phyloP scores from a whole-genome alignment of 1,284 basidiomycete genomes.

The Mycena citricolor region DNA sequence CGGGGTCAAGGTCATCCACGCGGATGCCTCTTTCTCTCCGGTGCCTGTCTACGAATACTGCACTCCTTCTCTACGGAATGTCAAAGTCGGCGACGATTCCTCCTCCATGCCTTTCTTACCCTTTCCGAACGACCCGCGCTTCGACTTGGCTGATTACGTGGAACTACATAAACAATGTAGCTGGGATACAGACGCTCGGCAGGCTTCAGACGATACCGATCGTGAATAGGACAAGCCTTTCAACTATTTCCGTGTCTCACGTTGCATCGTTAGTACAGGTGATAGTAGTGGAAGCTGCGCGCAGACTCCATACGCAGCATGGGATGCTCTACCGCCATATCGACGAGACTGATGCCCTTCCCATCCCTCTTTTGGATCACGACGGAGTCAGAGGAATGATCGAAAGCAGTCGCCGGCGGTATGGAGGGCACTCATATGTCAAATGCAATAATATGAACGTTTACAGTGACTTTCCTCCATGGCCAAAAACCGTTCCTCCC shows the following conservation, averaged over 20 bases:
- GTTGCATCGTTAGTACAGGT: slow-evolving; percentile 39
- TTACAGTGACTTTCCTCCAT: slow-evolving; percentile 30
- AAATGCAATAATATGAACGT: no score
- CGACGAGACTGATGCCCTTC: slow-evolving; percentile 42
- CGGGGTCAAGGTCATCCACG: slow-evolving; percentile 4
- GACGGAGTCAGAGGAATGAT: slow-evolving; percentile 32
- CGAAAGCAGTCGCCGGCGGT: slow-evolving; percentile 37
- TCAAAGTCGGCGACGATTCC: slow-evolving; percentile 57
- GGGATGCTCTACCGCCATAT: slow-evolving; percentile 40
- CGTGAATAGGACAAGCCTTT: no score
- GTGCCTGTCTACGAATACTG: slow-evolving; percentile 49
- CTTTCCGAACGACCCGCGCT: slow-evolving; percentile 52
- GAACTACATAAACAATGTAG: slow-evolving; percentile 44
- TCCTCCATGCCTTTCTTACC: slow-evolving; percentile 57
- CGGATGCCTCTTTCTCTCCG: background rate
- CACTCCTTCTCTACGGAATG: slow-evolving; percentile 43
- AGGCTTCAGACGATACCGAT: slow-evolving; percentile 42
- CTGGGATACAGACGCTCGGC: slow-evolving; percentile 42
- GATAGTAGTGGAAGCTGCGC: slow-evolving; percentile 44
- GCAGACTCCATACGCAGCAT: slow-evolving; percentile 37
- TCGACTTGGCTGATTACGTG: slow-evolving; percentile 40
- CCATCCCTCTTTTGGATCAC: slow-evolving; percentile 33
- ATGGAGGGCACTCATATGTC: background rate
- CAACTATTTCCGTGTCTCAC: background rate
- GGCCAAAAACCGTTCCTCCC: slow-evolving; percentile 24